Base-by-base conservation (phyloP, 164 flowering plant species). In the Vitis cinerea region DNA sequence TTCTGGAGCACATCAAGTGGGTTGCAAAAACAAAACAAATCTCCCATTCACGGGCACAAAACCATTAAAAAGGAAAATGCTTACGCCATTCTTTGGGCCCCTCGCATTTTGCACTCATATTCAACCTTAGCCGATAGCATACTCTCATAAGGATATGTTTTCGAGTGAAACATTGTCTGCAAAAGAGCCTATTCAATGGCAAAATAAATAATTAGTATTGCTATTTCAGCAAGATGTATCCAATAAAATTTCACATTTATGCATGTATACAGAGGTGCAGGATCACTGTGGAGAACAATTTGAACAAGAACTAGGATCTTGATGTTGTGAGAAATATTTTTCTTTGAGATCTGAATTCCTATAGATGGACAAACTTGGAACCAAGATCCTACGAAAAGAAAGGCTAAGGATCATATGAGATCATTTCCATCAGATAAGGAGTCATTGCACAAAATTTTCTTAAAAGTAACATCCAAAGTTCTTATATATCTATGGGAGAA, bases 81-180 rank as follows among this genome's bases (percentile, higher is more conserved):
- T 90, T 84, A 92, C 98, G 95, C 97, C 97, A 92, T 92, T 82
- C 93, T 85, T 79, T 94, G 95, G 65, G 99, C 98, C 77, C 98
- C 98, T 86, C 93, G 87, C 78, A 79, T 85, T 82, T 72, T 88
- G 89, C 99, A 91, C 71, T 95, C 99, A 66, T 86, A 95, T 76
- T 95, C 99, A 73, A 95, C 73, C 81, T 86, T 92, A 64, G 97
- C 96, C 66, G 99, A 68, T 49, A 94, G 81, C 80, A 86, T 77
- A 58, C 84, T 71, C 80, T 94, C 99, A 71, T 83, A 66, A 70
- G 95, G 97, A 69, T 65, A 85, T 65, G 72, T 51, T 75, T 79
- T 92, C 51, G 98, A 94, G 74, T 88, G 81, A 37, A 94, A 51
- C 93, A 94, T 92, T 73, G 97, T 90, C 78, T 91, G 90, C 74